Evolutionary conservation across 164 flowering plant species (phyloP), one percentile per base, ranked within the genome.

Genomic region (Magnolia sinica): DNA sequence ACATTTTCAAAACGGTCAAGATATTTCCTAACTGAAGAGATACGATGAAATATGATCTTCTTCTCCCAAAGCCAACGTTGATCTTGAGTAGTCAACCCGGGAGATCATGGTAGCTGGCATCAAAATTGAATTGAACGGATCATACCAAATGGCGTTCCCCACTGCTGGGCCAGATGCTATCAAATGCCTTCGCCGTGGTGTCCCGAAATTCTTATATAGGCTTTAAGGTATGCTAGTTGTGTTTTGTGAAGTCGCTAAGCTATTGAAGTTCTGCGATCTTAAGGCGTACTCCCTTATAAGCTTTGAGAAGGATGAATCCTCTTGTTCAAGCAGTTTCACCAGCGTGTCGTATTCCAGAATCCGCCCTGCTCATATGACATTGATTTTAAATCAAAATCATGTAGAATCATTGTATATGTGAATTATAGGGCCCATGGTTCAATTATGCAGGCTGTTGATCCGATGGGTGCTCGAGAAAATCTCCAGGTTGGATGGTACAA

Each of bases 331-430:
- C 50, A 95, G 81, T 83, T 84, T 90, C 69, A 87, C 81, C 1
- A 98, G 97, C 16, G 92, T 74, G 83, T 95, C 96, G 66, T 82
- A 95, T 76, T 93, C 99, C 71, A 89, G 92, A 75, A 95, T 79
- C 78, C 90, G 84, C 76, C 99, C 99, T 95, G 96, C 80, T 77
- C 68, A 81, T 23, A 74, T 50, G 73, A 76, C 75, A 76, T 64
- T 13, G 31, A 29, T 22, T 18, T 27, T 24, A 7, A 7, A 11
- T 55, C 4, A 55, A 55, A 27, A 27, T 8, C 61, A 55, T 55
- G 61, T 55, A 55, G 16, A 11, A 55, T 55, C 13, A 55, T 55
- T 16, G 18, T 55, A 55, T 55, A 0, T 55, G 61, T 37, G 45
- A 37, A 37, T 37, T 37, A 37, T 37, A 37, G 45, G 45, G 45